phyloP scores from a whole-genome alignment of 495 filamentous ascomycete genomes.

The Neurospora discreta region DNA sequence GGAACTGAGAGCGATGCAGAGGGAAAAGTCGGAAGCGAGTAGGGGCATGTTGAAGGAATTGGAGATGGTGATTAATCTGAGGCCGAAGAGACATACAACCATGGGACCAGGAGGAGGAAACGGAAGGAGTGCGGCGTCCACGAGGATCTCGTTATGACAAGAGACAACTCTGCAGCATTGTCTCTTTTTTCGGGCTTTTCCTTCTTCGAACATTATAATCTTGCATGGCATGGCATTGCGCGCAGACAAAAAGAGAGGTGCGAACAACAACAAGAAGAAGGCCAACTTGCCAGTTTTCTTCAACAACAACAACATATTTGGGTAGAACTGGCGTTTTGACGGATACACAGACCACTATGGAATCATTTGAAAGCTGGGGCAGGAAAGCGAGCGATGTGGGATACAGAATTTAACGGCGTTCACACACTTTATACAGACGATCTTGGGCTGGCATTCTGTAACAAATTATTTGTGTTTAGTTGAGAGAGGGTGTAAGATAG shows the following conservation, averaged over 20 bases:
- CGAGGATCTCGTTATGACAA: constrained; percentile 25
- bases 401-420: neutral
- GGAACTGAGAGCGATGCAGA: constrained; percentile 50
- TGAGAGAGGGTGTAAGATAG: neutral
- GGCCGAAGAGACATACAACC: constrained; percentile 37
- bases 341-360: neutral
- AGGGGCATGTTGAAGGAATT: constrained; percentile 85
- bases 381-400: neutral
- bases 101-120: neutral
- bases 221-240: neutral
- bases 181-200: neutral
- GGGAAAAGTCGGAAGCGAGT: constrained; percentile 65
- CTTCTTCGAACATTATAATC: neutral
- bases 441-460: neutral
- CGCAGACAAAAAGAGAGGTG: neutral
- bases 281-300: neutral
- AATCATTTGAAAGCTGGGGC: neutral
- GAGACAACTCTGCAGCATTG: constrained; percentile 2
- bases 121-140: constrained; percentile 7
- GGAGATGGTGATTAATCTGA: constrained; percentile 72
- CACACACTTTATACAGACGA: neutral
- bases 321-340: neutral
- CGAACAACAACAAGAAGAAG: neutral
- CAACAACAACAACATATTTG: neutral
- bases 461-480: neutral